Conservation (phyloP, 352 stramenopile genomes). For the Globisporangium polare region DNA sequence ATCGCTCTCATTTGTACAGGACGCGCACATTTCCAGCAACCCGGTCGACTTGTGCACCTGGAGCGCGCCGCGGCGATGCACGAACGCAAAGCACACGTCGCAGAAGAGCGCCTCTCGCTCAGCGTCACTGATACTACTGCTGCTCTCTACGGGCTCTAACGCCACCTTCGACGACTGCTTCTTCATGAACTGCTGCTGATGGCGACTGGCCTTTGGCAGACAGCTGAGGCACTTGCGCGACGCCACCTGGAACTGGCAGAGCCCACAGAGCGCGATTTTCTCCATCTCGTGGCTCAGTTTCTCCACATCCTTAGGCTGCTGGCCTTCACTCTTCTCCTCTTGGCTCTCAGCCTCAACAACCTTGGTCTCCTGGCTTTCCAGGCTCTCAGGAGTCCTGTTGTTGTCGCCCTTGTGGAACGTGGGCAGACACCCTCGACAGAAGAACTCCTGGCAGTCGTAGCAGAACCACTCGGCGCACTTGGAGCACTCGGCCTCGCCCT, state of each 20-base stretch:
- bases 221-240: constrained; percentile 48
- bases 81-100: constrained; percentile 61
- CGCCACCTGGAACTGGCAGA: constrained; percentile 65
- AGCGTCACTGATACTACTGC: too few relatives aligned
- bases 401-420: constrained; percentile 32
- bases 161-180: constrained; percentile 4
- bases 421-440: constrained; percentile 40
- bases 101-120: constrained; percentile 42
- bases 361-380: not conserved
- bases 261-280: constrained; percentile 35
- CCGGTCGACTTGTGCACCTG: constrained; percentile 32
- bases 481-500: constrained; percentile 34
- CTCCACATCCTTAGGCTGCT: not conserved
- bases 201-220: constrained; percentile 3
- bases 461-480: constrained; percentile 58
- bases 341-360: not conserved
- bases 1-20: constrained; percentile 17
- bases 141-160: not conserved
- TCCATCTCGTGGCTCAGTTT: constrained; percentile 31
- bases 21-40: constrained; percentile 44
- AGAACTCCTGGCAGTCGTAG: constrained; percentile 53
- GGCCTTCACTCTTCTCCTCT: not conserved
- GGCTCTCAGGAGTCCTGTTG: not conserved
- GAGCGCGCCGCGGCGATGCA: constrained; percentile 41
- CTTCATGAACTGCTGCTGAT: constrained; percentile 9